phyloP scores from a whole-genome alignment of 2,329 filamentous ascomycete genomes.

The Cercospora sp. region DNA sequence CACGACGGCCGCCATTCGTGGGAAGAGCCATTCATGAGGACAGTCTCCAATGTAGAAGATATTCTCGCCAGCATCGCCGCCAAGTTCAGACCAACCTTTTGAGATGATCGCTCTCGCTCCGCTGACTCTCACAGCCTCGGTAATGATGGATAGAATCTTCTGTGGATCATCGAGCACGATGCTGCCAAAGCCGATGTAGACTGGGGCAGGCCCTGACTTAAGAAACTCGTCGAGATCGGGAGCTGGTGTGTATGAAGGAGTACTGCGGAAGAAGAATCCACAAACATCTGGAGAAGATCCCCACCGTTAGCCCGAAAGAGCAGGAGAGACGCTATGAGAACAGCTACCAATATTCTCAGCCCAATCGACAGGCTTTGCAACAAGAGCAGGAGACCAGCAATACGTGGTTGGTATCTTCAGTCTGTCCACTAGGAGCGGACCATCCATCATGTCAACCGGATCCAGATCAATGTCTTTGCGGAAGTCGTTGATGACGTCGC shows the following conservation, averaged over 20 bases:
- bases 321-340: neutral
- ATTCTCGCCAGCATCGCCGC: constrained; percentile 60
- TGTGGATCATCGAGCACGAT: neutral
- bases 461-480: constrained; percentile 69
- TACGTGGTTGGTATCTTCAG: constrained; percentile 73
- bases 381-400: constrained; percentile 45
- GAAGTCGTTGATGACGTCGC: constrained; percentile 75
- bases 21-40: constrained; percentile 77
- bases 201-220: neutral
- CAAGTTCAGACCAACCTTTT: constrained; percentile 44
- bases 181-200: neutral
- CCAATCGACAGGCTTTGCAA: constrained; percentile 48
- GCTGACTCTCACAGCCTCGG: neutral
- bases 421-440: neutral
- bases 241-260: neutral
- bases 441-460: constrained; percentile 60
- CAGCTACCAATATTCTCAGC: constrained; percentile 36
- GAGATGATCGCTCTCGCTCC: constrained; percentile 59
- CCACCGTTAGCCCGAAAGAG: neutral
- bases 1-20: constrained; percentile 63
- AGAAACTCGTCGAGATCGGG: neutral
- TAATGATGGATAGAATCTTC: neutral
- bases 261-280: neutral
- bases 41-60: constrained; percentile 72
- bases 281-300: neutral